phyloP scores from a whole-genome alignment of 495 filamentous ascomycete species.

The Aspergillus asperescens region DNA sequence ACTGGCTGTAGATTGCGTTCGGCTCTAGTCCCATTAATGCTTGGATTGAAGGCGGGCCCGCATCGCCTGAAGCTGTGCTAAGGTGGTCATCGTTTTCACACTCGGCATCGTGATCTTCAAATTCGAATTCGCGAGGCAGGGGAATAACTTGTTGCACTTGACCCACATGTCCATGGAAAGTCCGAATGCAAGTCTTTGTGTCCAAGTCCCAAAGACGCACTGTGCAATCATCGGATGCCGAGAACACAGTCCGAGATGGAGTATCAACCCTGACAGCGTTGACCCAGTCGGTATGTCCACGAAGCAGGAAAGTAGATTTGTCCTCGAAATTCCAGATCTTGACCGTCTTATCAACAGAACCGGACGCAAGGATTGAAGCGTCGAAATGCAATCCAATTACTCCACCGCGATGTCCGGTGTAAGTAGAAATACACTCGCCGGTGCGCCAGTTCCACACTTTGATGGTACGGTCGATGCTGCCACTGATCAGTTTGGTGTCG shows the following conservation, averaged over 20 bases:
- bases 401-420: conserved; percentile 69
- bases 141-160: conserved; percentile 88
- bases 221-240: conserved; percentile 89
- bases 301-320: conserved; percentile 69
- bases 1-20: conserved; percentile 36
- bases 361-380: conserved; percentile 73
- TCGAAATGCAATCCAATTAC: conserved; percentile 86
- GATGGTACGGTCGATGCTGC: conserved; percentile 71
- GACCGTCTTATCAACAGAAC: conserved; percentile 82
- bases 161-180: conserved; percentile 89
- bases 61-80: conserved; percentile 35
- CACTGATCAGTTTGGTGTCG: conserved; percentile 82
- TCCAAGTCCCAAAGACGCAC: conserved; percentile 93
- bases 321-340: conserved; percentile 91
- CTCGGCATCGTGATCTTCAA: conserved; percentile 60
- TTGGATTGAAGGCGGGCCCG: conserved; percentile 22
- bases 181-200: conserved; percentile 66
- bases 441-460: conserved; percentile 97
- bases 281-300: conserved; percentile 88
- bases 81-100: conserved; percentile 52
- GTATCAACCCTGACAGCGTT: conserved; percentile 85
- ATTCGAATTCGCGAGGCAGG: conserved; percentile 78
- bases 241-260: conserved; percentile 75
- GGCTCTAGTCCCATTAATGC: conserved; percentile 20
- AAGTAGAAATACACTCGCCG: conserved; percentile 77